Evolutionary conservation across 129 eudicot genomes (phyloP).

Genomic region (Heracleum sosnowskyi): DNA sequence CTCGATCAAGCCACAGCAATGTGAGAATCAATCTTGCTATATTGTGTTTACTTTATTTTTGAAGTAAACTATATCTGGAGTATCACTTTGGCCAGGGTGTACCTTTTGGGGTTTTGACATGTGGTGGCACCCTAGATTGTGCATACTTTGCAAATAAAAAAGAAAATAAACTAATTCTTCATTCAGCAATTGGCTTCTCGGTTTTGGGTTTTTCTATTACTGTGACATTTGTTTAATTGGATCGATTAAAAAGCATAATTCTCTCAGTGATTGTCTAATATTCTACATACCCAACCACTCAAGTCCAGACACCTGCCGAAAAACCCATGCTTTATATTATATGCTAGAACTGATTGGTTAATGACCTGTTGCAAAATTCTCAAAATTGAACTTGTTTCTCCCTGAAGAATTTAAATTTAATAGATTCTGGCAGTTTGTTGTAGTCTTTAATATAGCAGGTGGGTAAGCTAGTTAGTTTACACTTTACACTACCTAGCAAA

Average conservation of each 20-base stretch:
- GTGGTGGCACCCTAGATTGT: neutral
- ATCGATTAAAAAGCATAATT: neutral
- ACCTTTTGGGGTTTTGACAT: neutral
- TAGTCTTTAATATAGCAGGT: neutral
- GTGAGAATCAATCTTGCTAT: conserved; percentile 40
- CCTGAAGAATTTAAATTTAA: neutral
- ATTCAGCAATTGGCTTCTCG: neutral
- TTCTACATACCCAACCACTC: neutral
- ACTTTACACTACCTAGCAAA: neutral
- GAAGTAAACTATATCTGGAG: neutral
- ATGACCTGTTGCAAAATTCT: neutral
- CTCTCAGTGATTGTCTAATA: neutral
- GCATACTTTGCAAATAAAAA: neutral
- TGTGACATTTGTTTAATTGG: neutral
- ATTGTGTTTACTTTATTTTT: neutral
- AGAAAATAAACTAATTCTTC: neutral
- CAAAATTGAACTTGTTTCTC: neutral
- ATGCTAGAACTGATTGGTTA: neutral
- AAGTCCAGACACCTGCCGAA: neutral
- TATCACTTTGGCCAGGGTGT: neutral
- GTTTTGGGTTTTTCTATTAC: neutral
- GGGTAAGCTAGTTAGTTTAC: neutral
- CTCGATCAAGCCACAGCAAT: conserved; percentile 98
- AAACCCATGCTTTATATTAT: neutral
- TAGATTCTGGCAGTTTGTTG: neutral